Conservation (phyloP, 768 basidiomycete genomes). For the Suillus fuscotomentosus region DNA sequence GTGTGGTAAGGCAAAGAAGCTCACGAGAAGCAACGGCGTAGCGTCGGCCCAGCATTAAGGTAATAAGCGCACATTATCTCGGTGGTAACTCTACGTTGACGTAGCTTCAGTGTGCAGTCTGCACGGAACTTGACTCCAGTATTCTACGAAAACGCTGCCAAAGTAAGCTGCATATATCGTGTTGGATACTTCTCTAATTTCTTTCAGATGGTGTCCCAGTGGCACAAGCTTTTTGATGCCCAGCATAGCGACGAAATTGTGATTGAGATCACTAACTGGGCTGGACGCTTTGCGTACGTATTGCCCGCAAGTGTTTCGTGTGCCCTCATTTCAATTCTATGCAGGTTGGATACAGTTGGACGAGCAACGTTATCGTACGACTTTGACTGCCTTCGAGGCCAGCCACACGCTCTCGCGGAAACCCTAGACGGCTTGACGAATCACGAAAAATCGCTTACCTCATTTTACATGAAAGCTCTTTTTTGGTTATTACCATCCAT, state of each 20-base stretch:
- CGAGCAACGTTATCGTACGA: constrained; percentile 65
- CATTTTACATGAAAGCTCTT: constrained; percentile 63
- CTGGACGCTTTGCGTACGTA: constrained; percentile 58
- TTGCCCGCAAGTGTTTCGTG: neutral
- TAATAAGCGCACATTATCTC: constrained; percentile 20
- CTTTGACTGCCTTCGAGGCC: constrained; percentile 53
- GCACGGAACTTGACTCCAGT: constrained; percentile 49
- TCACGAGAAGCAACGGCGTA: constrained; percentile 53
- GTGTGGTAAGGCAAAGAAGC: constrained; percentile 45
- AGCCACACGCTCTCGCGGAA: constrained; percentile 46
- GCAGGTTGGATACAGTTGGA: constrained; percentile 57
- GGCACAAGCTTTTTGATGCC: constrained; percentile 45
- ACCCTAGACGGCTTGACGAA: constrained; percentile 61
- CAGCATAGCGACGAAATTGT: constrained; percentile 38
- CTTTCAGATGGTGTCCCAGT: constrained; percentile 44
- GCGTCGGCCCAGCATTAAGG: constrained; percentile 59
- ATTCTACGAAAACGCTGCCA: constrained; percentile 56
- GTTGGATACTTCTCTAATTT: constrained; percentile 7
- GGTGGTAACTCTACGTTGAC: neutral
- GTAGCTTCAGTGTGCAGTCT: constrained; percentile 43
- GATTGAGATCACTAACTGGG: constrained; percentile 59
- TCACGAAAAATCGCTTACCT: constrained; percentile 52
- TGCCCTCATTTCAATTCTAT: constrained; percentile 1
- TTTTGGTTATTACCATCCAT: constrained; percentile 62
- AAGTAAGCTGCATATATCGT: constrained; percentile 18